Evolutionary conservation across 305 asterid species (phyloP).

Genomic region (Fraxinus paxiana): DNA sequence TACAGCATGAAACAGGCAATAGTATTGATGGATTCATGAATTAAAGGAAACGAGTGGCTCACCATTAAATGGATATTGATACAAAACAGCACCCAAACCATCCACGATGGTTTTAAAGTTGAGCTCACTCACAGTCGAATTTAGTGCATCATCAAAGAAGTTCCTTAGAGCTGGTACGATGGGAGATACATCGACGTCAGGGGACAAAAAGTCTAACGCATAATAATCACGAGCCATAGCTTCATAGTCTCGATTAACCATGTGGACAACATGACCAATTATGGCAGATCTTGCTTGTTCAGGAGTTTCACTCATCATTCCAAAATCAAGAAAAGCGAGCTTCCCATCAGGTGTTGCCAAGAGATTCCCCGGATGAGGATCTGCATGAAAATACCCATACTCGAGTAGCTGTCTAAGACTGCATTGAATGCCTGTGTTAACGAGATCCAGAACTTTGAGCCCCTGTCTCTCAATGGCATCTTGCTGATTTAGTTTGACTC

Average conservation of each 20-base stretch:
- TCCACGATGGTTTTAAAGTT: conserved; percentile 93
- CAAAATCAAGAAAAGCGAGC: conserved; percentile 98
- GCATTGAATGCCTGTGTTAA: conserved; percentile 93
- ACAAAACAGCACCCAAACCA: conserved; percentile 87
- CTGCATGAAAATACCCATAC: conserved; percentile 97
- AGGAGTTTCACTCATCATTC: conserved; percentile 99
- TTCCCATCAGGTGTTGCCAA: conserved; percentile 95
- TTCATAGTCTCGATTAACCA: conserved; percentile 97
- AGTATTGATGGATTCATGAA: conserved; percentile 1
- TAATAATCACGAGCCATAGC: conserved; percentile 99
- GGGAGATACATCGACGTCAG: conserved; percentile 92
- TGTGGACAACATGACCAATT: conserved; percentile 97
- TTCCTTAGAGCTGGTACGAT: conserved; percentile 80
- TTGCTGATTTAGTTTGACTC: conserved; percentile 89
- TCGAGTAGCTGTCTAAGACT: conserved; percentile 96
- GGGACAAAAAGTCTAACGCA: conserved; percentile 84
- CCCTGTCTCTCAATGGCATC: conserved; percentile 95
- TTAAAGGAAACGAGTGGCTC: conserved; percentile 31
- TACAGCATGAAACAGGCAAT: conserved; percentile 2
- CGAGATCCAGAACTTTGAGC: conserved; percentile 89
- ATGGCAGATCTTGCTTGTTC: conserved; percentile 94
- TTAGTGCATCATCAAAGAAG: conserved; percentile 91
- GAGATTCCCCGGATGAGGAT: conserved; percentile 99
- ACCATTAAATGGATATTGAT: conserved; percentile 93
- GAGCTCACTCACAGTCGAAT: conserved; percentile 90